Evolutionary conservation across 164 flowering plant species (phyloP), one percentile per base, ranked within the genome.

Genomic region (Liquidambar formosana): DNA sequence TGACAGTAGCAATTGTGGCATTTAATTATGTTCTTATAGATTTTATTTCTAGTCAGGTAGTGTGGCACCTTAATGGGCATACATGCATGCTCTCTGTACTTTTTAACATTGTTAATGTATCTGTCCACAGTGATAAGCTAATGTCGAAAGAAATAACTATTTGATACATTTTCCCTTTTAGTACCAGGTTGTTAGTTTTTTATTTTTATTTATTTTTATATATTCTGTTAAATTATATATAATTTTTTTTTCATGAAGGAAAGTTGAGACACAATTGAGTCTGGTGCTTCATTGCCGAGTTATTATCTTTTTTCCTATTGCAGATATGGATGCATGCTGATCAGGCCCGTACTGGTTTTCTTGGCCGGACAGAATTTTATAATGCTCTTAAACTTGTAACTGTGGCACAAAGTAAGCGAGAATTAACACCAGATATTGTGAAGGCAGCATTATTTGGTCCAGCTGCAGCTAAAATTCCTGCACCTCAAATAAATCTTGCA

Each of bases 301-400:
- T 8, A 4, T 22, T 21, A n/a, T 66, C 8, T n/a, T 10, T 66
- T 57, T 53, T 33, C 25, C 65, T 22, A 48, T 8, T 76, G 76
- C 84, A 95, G 99, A 80, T 95, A 82, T 95, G 99, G 99, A 85
- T 67, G 74, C 77, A 81, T 82, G 97, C 97, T 64, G 94, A 91
- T 88, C 92, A 83, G 77, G 77, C 67, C 49, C 79, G 81, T 44
- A 81, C 77, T 52, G 97, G 97, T 75, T 95, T 85, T 83, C 97
- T 95, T 71, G 87, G 91, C 56, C 88, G 96, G 21, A 57, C 83
- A 52, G 97, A 95, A 69, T 95, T 95, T 82, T 88, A 80, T 69
- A 95, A 95, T 82, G 93, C 96, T 77, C 91, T 95, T 62, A 95
- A 81, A 77, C 94, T 95, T 72, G 93, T 95, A 15, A 95, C 97